Conservation (phyloP, 805 yeast genomes). For the Cyberlindnera meyerae region DNA sequence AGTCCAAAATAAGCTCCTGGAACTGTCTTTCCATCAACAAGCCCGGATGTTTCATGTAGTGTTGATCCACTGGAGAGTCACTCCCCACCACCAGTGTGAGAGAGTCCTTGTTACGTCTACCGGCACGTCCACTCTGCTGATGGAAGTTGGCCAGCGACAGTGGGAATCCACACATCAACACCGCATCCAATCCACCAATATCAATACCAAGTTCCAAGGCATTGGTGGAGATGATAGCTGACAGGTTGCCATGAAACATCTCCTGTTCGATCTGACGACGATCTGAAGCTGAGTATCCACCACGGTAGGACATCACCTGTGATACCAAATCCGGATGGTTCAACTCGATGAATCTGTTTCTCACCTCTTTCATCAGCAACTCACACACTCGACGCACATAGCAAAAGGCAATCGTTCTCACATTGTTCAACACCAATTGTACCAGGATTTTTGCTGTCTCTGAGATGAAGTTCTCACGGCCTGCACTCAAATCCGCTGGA, state of each 20-base stretch:
- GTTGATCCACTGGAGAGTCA: conserved; percentile 79
- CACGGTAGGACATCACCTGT: conserved; percentile 90
- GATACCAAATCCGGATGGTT: conserved; percentile 42
- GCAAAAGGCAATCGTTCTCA: conserved; percentile 87
- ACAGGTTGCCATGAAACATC: conserved; percentile 82
- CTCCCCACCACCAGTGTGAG: conserved; percentile 82
- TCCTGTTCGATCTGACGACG: conserved; percentile 82
- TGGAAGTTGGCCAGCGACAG: conserved; percentile 78
- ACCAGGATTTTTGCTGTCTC: conserved; percentile 76
- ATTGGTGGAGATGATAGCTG: conserved; percentile 90
- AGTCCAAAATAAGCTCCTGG: conserved; percentile 56
- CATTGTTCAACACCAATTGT: conserved; percentile 54
- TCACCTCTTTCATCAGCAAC: conserved; percentile 75
- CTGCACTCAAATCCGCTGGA: conserved; percentile 49
- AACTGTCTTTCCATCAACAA: conserved; percentile 48
- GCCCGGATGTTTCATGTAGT: conserved; percentile 67
- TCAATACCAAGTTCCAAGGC: conserved; percentile 96
- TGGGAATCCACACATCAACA: conserved; percentile 90
- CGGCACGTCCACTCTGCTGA: conserved; percentile 97
- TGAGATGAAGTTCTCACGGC: conserved; percentile 63
- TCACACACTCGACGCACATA: conserved; percentile 85
- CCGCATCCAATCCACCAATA: conserved; percentile 89
- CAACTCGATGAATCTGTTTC: conserved; percentile 44
- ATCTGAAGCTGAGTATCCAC: conserved; percentile 87
- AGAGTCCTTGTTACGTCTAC: conserved; percentile 81